A percentile compares a stretch with the other conserved stretches of the same genome.
These are phyloP conservation scores for Colletotrichum gloeosporioides DNA, from an alignment of 2,329 filamentous ascomycete species.

Conservation along the genomic window DNA sequence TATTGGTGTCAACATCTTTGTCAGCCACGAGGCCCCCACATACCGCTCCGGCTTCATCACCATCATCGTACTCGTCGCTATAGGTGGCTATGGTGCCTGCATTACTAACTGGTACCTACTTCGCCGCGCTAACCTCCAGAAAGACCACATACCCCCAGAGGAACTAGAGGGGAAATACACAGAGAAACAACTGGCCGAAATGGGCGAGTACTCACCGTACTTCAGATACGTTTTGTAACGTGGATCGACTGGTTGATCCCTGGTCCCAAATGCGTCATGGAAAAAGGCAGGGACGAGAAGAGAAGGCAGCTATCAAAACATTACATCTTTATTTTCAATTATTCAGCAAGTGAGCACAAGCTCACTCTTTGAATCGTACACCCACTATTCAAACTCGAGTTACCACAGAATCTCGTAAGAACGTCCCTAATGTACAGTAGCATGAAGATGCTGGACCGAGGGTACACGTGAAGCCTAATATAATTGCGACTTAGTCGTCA, in stretches of 20 bases:
- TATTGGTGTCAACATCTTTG: conserved; percentile 15
- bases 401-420: background rate
- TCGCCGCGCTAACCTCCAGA: background rate
- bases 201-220: background rate
- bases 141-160: background rate
- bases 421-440: background rate
- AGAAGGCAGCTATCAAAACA: background rate
- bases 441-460: background rate
- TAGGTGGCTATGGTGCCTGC: background rate
- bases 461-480: background rate
- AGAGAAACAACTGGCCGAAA: background rate
- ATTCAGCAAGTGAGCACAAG: background rate
- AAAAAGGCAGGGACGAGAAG: background rate
- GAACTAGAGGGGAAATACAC: background rate
- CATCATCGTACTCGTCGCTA: background rate
- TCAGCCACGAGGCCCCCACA: background rate
- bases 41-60: background rate
- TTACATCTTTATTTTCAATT: background rate
- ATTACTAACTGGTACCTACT: background rate
- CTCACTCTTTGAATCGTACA: background rate
- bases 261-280: background rate
- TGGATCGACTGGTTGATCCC: background rate
- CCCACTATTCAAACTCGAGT: background rate
- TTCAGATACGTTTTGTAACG: background rate
- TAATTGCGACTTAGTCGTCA: background rate